phyloP scores from a whole-genome alignment of 2,329 filamentous ascomycete genomes.

The Trichothecium sympodiale region DNA sequence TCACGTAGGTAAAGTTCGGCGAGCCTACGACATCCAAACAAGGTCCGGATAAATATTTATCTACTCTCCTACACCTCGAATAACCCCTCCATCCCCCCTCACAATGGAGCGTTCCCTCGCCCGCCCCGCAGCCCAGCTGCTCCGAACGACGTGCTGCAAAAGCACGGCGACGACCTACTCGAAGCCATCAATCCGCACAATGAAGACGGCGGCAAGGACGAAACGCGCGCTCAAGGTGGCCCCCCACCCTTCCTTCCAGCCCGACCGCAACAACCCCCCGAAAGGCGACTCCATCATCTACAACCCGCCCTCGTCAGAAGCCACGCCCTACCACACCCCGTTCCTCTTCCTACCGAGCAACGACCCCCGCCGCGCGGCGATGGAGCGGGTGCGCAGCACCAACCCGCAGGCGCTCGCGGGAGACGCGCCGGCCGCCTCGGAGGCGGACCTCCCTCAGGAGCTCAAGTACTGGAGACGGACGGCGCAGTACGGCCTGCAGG shows the following conservation, averaged over 20 bases:
- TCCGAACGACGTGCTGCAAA: constrained; percentile 6
- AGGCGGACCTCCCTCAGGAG: constrained; percentile 20
- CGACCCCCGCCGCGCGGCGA: constrained; percentile 41
- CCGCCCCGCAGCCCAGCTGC: constrained; percentile 22
- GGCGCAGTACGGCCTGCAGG: constrained; percentile 39
- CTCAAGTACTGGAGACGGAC: constrained; percentile 22
- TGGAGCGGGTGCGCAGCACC: constrained; percentile 33
- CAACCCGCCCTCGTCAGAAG: constrained; percentile 43
- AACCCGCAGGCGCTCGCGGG: constrained; percentile 13
- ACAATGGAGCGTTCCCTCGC: constrained; percentile 23
- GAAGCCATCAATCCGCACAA: constrained; percentile 21
- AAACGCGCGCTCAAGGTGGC: constrained; percentile 47
- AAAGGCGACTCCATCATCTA: constrained; percentile 36
- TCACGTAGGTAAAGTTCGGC: too few species aligned
- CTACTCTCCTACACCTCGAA: neutral
- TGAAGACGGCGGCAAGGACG: constrained; percentile 42
- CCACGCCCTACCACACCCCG: constrained; percentile 53
- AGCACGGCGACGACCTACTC: too few species aligned
- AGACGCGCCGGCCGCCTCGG: constrained; percentile 6
- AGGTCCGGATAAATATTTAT: too few species aligned
- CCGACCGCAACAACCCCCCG: constrained; percentile 18
- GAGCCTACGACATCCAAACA: too few species aligned
- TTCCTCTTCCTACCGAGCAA: constrained; percentile 51
- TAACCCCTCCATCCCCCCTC: neutral
- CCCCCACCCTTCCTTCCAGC: constrained; percentile 50